Evolutionary conservation across 2,329 filamentous ascomycete genomes (phyloP).

Genomic region (Venturia nashicola): DNA sequence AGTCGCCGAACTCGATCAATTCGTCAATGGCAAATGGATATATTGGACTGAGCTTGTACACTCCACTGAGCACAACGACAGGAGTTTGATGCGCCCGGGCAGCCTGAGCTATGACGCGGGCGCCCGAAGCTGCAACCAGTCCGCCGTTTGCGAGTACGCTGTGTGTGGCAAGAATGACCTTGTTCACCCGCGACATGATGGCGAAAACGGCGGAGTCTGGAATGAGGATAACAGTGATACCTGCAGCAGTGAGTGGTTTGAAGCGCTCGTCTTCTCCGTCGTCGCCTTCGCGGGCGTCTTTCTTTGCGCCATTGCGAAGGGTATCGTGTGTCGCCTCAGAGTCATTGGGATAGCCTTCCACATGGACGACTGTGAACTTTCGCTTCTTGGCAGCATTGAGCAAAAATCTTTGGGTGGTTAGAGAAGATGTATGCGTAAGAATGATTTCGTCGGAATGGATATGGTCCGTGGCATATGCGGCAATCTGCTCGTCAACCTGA

Average conservation of each 20-base stretch:
- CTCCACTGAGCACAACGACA: constrained; percentile 77
- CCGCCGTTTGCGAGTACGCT: constrained; percentile 82
- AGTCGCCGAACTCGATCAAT: constrained; percentile 76
- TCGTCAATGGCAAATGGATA: constrained; percentile 74
- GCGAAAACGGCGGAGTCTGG: constrained; percentile 79
- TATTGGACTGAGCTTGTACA: constrained; percentile 88
- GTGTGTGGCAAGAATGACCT: constrained; percentile 82
- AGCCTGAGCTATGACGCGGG: constrained; percentile 68
- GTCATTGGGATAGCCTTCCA: constrained; percentile 60
- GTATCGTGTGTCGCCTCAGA: constrained; percentile 50
- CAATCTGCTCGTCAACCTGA: constrained; percentile 87
- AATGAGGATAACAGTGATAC: constrained; percentile 72
- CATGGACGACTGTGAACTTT: constrained; percentile 82
- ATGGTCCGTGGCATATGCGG: constrained; percentile 75
- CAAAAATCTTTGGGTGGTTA: constrained; percentile 81
- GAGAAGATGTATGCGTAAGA: constrained; percentile 74
- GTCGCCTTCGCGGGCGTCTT: constrained; percentile 22
- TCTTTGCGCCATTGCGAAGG: constrained; percentile 41
- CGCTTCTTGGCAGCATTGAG: constrained; percentile 77
- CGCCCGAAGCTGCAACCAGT: constrained; percentile 73
- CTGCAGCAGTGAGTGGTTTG: constrained; percentile 65
- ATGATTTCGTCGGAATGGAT: constrained; percentile 91
- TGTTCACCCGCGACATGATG: constrained; percentile 90
- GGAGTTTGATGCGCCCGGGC: constrained; percentile 72
- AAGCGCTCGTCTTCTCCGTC: constrained; percentile 32